Base-by-base conservation (phyloP, 2,329 filamentous ascomycete genomes). In the Microcera coccophila region DNA sequence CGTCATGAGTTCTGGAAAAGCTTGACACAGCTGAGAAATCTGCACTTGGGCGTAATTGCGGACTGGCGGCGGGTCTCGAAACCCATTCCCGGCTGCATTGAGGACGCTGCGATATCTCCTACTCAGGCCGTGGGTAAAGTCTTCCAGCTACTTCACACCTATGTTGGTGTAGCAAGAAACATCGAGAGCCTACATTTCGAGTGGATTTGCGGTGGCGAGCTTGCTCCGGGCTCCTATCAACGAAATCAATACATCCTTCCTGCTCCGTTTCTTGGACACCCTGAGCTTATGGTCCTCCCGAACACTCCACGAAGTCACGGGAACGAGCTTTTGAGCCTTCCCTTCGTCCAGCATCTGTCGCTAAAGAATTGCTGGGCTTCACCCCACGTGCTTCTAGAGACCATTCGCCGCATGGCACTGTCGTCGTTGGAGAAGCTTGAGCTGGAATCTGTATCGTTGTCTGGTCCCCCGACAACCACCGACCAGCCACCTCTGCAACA, bases 341-440 rank as follows among this genome's bases (percentile, higher is more conserved):
- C 76, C 3, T 62, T 77, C 52, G 61, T 87, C 18, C 68, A 78
- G 46, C 68, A 79, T 38, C 61, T 88, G 3, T 81, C 75, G 0
- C 65, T 87, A 8, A 78, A 78, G 52, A 87, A 87, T 53, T 86
- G 83, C 63, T 87, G 83, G 82, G 67, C 80, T 11, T 75, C 75
- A 3, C 82, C 84, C 1, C 67, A 74, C 31, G 69, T 80, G 2
- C 68, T 87, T 22, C 56, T 73, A 22, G 65, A 71, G 10, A 70
- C 82, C 39, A 64, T 82, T 44, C 64, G 65, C 3, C 59, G 62
- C 4, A 75, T 82, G 60, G 68, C 71, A 16, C 57, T 64, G 4
- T 58, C 63, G 7, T 68, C 61, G 2, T 61, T 87, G 11, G 68
- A 75, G 47, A 73, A 70, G 16, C 59, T 87, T 14, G 72, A 73